Evolutionary conservation across 805 yeast genomes (phyloP).

Genomic region (Starmera dryadoides): DNA sequence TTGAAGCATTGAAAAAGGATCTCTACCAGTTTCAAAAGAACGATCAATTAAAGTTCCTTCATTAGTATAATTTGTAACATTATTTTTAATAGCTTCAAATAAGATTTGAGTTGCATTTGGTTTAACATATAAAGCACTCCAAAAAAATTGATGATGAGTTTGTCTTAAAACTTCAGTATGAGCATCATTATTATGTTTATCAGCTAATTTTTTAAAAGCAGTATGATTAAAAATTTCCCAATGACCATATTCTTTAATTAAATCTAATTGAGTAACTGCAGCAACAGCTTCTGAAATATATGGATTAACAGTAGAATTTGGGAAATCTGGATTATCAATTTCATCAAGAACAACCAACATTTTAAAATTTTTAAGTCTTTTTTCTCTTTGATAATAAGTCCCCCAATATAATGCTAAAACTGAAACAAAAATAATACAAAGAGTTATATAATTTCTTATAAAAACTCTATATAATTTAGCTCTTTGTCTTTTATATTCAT

Average conservation of each 20-base stretch:
- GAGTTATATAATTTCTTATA: constrained; percentile 11
- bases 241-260: constrained; percentile 14
- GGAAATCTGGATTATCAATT: constrained; percentile 5
- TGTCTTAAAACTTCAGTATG: constrained; percentile 30
- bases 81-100: constrained; percentile 15
- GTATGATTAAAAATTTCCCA: constrained; percentile 20
- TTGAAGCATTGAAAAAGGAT: constrained; percentile 36
- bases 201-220: constrained; percentile 15
- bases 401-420: constrained; percentile 26
- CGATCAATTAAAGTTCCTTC: constrained; percentile 26
- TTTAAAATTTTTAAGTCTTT: constrained; percentile 14
- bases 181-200: constrained; percentile 10
- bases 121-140: constrained; percentile 52
- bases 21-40: constrained; percentile 59
- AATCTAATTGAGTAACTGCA: constrained; percentile 2
- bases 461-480: constrained; percentile 10
- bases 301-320: constrained; percentile 8
- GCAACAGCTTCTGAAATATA: constrained; percentile 10
- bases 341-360: constrained; percentile 22
- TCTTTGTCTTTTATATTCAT: constrained; percentile 10
- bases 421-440: constrained; percentile 16
- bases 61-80: constrained; percentile 12
- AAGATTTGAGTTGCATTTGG: constrained; percentile 34
- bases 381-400: constrained; percentile 17
- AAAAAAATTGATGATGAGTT: constrained; percentile 46